Base-by-base conservation (phyloP, 495 filamentous ascomycete species). In the Neurospora terricola region DNA sequence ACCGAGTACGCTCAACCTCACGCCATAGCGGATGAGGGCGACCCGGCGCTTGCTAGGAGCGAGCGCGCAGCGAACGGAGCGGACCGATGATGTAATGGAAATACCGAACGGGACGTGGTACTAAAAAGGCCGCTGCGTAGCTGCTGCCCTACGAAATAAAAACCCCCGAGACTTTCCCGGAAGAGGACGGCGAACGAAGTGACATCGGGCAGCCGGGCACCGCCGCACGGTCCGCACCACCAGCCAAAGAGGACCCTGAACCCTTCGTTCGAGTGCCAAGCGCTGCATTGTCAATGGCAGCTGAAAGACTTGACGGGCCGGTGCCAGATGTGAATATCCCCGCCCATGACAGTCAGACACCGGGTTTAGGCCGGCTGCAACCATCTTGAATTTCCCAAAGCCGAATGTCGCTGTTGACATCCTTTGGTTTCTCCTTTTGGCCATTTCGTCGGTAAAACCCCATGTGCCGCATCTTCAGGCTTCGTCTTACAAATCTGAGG, bases 141-240 rank as follows among this genome's bases (percentile, higher is more conserved):
- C 23, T 12, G 45, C 48, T 59, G 48, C 54, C 54, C 9, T 18
- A 14, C 21, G 69, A 62, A 59, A 34, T 39, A 39, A 10, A 37
- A 73, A 71, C 70, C 66, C 43, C 76, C 76, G 76, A 77, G 72
- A 40, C 62, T 72, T 74, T 72, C 66, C 75, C 75, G 75, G 45
- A 21, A 16, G n/a, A 0, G 37, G 3, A 14, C 72, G 48, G 43
- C 38, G 38, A 4, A 54, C 45, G 10, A n/a, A 3, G 45, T 54
- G 21, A 54, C 45, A 54, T 3, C 21, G n/a, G 45, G 45, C 45
- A 54, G 45, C 45, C n/a, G 21, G 21, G n/a, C 14, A 16, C 39
- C 39, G 39, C 39, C 39, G 14, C 40, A 42, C 40, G 16, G 2
- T 42, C 40, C 5, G 21, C 54, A 62, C 54, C 54, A 30, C 23